Evolutionary conservation across 78 protist genomes (phyloP), one percentile per base, ranked within the genome.

Genomic region (Dictyostelium purpureum): DNA sequence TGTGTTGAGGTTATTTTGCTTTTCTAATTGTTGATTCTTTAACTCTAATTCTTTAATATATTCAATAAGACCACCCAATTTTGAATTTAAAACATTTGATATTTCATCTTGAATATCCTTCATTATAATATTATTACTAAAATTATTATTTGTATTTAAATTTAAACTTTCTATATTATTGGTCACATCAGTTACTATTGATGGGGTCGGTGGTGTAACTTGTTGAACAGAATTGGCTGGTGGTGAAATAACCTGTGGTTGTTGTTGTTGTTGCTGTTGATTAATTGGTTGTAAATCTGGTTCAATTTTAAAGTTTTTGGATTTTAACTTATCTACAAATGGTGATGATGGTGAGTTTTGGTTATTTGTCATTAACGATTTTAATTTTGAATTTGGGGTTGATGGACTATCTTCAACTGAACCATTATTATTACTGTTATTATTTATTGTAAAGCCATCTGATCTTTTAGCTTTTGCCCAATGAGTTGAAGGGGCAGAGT

Each of bases 381-480:
- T 33, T n/a, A 38, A 28, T 21, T 33, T 33, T 38, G 51, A 38
- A 37, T 45, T 73, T 47, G 79, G 79, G 1, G 79, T 45, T 42
- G 52, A 40, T 49, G 54, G 54, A 49, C 54, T 49, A 11, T 49
- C 11, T 14, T 49, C 11, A 14, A 11, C 7, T 49, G 11, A 49
- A 21, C 19, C 37, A 67, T 40, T 67, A 38, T 40, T 67, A 21
- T 67, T 67, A 38, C 21, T 67, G 28, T 40, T 69, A 40, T 69
- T 69, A 21, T 28, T 40, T 38, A n/a, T 69, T 40, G n/a, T 45
- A n/a, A 12, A 6, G 14, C 6, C 6, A 45, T 66, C 80, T 9
- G 65, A 37, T 51, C 71, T 71, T 43, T 83, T 70, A 24, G 71
- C 19, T 51, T 75, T 73, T n/a, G 80, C 56, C 92, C 92, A 85